A percentile compares a stretch with the other conserved stretches of the same genome.
Conservation (phyloP, 2,329 filamentous ascomycete genomes). For the Colletotrichum graminicola region DNA sequence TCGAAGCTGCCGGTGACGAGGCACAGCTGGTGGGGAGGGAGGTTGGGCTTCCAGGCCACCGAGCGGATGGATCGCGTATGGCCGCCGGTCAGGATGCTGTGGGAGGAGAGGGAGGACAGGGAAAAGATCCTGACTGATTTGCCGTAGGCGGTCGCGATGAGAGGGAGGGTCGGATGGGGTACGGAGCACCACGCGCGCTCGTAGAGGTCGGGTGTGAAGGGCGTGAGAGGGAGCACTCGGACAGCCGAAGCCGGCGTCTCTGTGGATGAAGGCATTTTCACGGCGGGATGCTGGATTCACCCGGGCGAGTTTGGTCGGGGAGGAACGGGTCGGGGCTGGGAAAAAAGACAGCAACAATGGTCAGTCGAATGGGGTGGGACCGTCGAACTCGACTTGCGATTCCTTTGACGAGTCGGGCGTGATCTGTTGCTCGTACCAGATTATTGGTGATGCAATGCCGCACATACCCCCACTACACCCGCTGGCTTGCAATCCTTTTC, state of each 20-base stretch:
- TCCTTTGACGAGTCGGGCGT: neutral
- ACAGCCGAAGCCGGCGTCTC: constrained; percentile 34
- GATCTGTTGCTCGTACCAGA: constrained; percentile 6
- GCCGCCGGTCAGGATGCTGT: constrained; percentile 85
- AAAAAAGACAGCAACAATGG: too few species aligned
- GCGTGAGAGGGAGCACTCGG: constrained; percentile 59
- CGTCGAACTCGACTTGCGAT: neutral
- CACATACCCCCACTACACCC: constrained; percentile 17
- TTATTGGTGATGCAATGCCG: constrained; percentile 28
- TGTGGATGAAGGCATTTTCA: constrained; percentile 26
- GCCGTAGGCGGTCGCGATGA: constrained; percentile 89
- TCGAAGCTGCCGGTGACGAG: constrained; percentile 96
- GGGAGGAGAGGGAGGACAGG: constrained; percentile 81
- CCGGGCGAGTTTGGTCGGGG: neutral
- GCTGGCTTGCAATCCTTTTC: constrained; percentile 14
- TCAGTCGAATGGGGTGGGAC: neutral
- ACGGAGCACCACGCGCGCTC: constrained; percentile 87
- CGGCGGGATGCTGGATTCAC: neutral
- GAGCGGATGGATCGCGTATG: constrained; percentile 92
- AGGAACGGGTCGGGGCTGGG: neutral
- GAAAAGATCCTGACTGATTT: constrained; percentile 93
- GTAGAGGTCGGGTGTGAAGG: constrained; percentile 68
- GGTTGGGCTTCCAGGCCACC: constrained; percentile 83
- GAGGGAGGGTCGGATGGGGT: constrained; percentile 87
- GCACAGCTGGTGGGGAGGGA: constrained; percentile 73